Base-by-base conservation (phyloP, 176 grass and related monocot species). In the bread wheat (Triticum aestivum) region DNA sequence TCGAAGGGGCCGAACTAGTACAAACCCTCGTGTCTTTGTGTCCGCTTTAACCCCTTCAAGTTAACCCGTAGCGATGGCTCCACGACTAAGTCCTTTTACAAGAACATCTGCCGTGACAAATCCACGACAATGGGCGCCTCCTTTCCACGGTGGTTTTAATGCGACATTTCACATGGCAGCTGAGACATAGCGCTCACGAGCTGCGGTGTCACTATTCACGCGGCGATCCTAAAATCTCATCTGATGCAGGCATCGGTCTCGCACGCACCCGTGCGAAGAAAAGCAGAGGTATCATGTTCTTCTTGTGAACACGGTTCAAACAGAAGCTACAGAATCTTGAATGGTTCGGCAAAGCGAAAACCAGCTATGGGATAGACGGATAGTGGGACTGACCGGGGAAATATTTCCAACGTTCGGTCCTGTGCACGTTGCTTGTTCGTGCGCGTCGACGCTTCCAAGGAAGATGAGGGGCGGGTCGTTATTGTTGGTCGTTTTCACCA, bases 401-500 rank as follows among this genome's bases (percentile, higher is more conserved):
- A 1, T 59, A 59, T 62, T 79, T 24, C 13, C 34, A 44, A 42
- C 39, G 35, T 42, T 80, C 23, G 30, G 61, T 45, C 10, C 37
- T 45, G 61, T 80, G 27, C 74, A 77, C 74, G 74, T 77, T 58
- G 73, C 73, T 11, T 76, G 27, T 20, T 76, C 7, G 15, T 3
- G 18, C 8, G 73, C 27, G 73, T 58, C 74, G 47, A 77, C 49
- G 29, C 74, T 77, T 77, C 74, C 47, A 77, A 21, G 74, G 47
- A 56, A 58, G 47, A 12, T 11, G 17, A 77, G 10, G 32, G 3
- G 13, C 1, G 32, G 49, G 33, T 78, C 32, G 8, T 9, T 35
- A 56, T n/a, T 4, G 24, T 38, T 2, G 2, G 82, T 75, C 20
- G 37, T 33, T 64, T 73, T 84, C 82, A 0, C 69, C 82, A n/a